A percentile compares a stretch with the other conserved stretches of the same genome.
phyloP scores from a whole-genome alignment of 176 grass and related monocot species.

The Metroxylon sagu region DNA sequence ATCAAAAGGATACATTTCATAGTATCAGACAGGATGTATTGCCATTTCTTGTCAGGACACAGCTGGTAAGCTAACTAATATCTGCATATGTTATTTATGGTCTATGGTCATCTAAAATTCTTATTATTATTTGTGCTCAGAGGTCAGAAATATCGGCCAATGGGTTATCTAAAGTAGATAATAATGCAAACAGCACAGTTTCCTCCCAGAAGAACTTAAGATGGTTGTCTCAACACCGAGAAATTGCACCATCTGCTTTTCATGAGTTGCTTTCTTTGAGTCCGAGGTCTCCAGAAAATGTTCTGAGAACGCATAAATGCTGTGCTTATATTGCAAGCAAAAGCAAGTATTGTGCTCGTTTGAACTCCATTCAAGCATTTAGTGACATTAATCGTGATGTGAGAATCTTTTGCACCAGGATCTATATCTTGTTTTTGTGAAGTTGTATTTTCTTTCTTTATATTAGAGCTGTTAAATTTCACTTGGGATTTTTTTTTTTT shows the following conservation, averaged over 20 bases:
- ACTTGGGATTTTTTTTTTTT: slow-evolving; percentile 20
- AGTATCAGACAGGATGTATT: slow-evolving; percentile 89
- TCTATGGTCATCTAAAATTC: slow-evolving; percentile 3
- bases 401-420: slow-evolving; percentile 25
- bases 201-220: slow-evolving; percentile 52
- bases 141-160: slow-evolving; percentile 49
- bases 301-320: slow-evolving; percentile 51
- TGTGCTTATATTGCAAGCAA: slow-evolving; percentile 85
- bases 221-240: slow-evolving; percentile 65
- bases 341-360: slow-evolving; percentile 82
- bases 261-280: slow-evolving; percentile 26
- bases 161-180: slow-evolving; percentile 35
- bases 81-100: slow-evolving; percentile 7
- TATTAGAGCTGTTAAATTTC: slow-evolving; percentile 16
- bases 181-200: slow-evolving; percentile 34
- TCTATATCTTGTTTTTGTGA: not conserved
- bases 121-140: slow-evolving; percentile 38
- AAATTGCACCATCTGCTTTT: slow-evolving; percentile 69
- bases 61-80: slow-evolving; percentile 56
- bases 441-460: not conserved
- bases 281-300: slow-evolving; percentile 17
- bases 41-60: slow-evolving; percentile 80
- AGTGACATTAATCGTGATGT: slow-evolving; percentile 95
- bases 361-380: slow-evolving; percentile 93
- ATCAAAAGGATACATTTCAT: slow-evolving; percentile 61